Evolutionary conservation across 495 filamentous ascomycete genomes (phyloP).

Genomic region (Penicillium argentinense): DNA sequence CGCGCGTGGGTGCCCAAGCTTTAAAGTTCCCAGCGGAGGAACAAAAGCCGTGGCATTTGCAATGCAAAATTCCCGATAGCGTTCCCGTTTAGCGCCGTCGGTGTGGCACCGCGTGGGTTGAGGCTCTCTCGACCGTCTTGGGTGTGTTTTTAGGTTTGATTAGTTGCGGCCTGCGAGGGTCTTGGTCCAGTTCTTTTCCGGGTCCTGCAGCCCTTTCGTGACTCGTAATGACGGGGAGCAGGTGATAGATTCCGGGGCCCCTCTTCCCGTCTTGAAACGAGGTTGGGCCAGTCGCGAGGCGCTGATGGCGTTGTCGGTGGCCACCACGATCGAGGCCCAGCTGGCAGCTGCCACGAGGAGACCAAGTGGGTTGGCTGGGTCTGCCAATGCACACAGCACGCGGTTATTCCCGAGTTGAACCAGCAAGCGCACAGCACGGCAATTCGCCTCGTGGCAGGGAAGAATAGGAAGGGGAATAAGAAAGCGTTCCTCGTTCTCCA

Average conservation of each 20-base stretch:
- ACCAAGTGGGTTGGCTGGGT: constrained; percentile 3
- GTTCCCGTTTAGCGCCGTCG: constrained; percentile 6
- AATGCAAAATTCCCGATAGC: constrained; percentile 1
- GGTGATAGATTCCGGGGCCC: constrained; percentile 14
- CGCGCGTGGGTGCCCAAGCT: constrained; percentile 8
- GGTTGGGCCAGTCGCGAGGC: constrained; percentile 6
- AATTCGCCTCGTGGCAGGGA: not conserved
- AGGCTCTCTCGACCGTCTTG: not conserved
- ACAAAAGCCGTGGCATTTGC: not conserved
- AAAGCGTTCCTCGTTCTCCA: too few species aligned
- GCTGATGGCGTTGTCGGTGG: constrained; percentile 19
- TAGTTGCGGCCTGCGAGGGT: too few species aligned
- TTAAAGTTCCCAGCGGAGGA: constrained; percentile 5
- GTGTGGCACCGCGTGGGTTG: not conserved
- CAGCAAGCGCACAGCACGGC: not conserved
- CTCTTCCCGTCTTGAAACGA: constrained; percentile 4
- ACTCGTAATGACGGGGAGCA: constrained; percentile 12
- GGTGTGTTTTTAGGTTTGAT: too few species aligned
- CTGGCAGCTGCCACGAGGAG: not conserved
- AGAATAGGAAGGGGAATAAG: not conserved
- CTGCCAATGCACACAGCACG: constrained; percentile 6
- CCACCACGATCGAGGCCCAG: constrained; percentile 20
- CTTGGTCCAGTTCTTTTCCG: too few species aligned
- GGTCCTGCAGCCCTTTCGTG: too few species aligned
- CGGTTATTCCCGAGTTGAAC: constrained; percentile 16